Evolutionary conservation across 345 rosid species (phyloP), one percentile per base, ranked within the genome.

Genomic region (Laguncularia racemosa): DNA sequence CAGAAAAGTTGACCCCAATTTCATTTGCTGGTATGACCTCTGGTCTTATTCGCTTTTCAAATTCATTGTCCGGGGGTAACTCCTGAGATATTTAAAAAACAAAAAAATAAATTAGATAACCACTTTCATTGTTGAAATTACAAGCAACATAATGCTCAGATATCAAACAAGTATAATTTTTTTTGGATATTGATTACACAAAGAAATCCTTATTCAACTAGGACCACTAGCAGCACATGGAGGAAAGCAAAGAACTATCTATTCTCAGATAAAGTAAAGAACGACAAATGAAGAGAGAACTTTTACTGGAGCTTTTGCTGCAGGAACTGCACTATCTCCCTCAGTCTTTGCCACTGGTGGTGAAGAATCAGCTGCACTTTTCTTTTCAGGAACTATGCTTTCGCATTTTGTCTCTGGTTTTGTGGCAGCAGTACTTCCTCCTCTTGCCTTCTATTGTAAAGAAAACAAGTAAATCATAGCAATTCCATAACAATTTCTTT

Each of bases 11-110:
- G 12, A 93, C 87, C 18, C 69, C 66, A 4, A 89, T 89, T 52
- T 89, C 95, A 58, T 77, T 74, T n/a, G 99, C 78, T 16, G 88
- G 87, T 65, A 87, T 89, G 46, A 87, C 97, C 68, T 93, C 99
- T 0, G 95, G 99, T 75, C 97, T 78, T 76, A 87, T 89, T 16
- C 96, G 85, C 80, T 89, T 93, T 77, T 93, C 99, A 44, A 93
- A 89, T 76, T 93, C 99, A 52, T 93, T 89, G 76, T 89, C 99
- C 0, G 88, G 91, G 51, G 79, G 66, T 60, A 76, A 82, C 61
- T 89, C 95, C 95, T 86, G 79, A 60, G 52, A 46, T 16, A 19
- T 16, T n/a, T n/a, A n/a, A n/a, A n/a, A n/a, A n/a, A n/a, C n/a
- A n/a, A n/a, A n/a, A n/a, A n/a, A 15, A 47, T 20, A 16, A 1